Conservation (phyloP, 192 early-diverging fungal genomes). For the Hyaloraphidium curvatum region DNA sequence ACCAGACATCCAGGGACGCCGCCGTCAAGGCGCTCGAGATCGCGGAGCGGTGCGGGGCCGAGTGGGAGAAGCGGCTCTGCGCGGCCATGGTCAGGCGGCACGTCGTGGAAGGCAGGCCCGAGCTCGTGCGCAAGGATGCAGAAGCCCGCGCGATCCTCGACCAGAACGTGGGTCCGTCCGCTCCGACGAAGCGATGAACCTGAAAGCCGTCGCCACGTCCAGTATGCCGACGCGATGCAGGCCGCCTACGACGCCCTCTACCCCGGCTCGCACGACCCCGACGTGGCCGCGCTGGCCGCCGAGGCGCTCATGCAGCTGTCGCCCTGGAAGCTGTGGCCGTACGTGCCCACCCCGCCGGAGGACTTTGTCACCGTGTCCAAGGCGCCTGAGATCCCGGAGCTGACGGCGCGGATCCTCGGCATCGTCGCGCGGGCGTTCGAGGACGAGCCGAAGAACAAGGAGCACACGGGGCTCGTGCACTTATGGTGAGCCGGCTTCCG, state of each 20-base stretch:
- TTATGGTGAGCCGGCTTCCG: no score
- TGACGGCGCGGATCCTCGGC: neutral
- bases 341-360: no score
- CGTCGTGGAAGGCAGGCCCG: neutral
- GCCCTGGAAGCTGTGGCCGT: neutral
- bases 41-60: neutral
- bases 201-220: no score
- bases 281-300: neutral
- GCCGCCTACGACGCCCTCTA: neutral
- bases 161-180: no score
- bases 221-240: neutral
- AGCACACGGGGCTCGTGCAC: neutral
- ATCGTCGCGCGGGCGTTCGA: neutral
- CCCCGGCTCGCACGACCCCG: neutral
- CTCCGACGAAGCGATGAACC: no score
- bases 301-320: conserved; percentile 1
- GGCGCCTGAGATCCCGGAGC: neutral
- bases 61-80: neutral
- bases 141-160: no score
- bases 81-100: neutral
- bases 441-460: neutral
- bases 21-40: no score
- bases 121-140: neutral
- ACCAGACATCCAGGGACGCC: neutral
- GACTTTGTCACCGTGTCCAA: no score